Percentiles rank a stretch among this genome's conserved stretches.
Conservation (phyloP, 1,284 basidiomycete genomes). For the Coniferiporia weirii region DNA sequence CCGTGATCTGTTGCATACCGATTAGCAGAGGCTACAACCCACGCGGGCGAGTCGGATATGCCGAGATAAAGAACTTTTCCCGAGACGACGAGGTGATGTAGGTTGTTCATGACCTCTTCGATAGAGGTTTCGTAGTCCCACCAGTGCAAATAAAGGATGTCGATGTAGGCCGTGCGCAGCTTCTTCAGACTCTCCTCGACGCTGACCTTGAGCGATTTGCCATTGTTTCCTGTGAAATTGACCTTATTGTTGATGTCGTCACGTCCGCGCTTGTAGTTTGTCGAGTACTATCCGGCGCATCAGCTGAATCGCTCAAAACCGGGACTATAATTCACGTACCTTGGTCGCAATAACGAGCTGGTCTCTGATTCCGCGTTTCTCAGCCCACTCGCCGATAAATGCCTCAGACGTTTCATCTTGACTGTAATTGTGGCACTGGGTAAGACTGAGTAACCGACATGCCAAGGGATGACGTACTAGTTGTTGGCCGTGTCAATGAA, state of each 20-base stretch:
- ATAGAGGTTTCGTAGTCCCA: conserved; percentile 34
- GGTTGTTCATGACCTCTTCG: background rate
- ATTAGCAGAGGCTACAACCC: conserved; percentile 19
- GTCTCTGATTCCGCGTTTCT: conserved; percentile 39
- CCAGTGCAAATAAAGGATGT: background rate
- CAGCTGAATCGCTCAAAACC: conserved; percentile 21
- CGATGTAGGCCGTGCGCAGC: conserved; percentile 10
- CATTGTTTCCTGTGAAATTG: conserved; percentile 33
- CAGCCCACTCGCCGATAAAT: conserved; percentile 44
- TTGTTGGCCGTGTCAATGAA: conserved; percentile 21
- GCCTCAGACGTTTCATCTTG: conserved; percentile 37
- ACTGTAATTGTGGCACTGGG: conserved; percentile 19
- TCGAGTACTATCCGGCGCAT: conserved; percentile 28
- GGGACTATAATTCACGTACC: conserved; percentile 20
- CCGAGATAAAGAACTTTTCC: conserved; percentile 40
- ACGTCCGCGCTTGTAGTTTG: conserved; percentile 25
- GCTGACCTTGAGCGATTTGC: conserved; percentile 28
- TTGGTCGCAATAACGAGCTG: conserved; percentile 44
- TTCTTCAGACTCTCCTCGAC: conserved; percentile 34
- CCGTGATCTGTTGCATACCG: conserved; percentile 25
- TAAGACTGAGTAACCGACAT: background rate
- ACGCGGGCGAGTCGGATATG: conserved; percentile 26
- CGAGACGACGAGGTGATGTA: conserved; percentile 32
- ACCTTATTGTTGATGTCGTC: conserved; percentile 22
- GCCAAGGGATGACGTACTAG: conserved; percentile 5